Conservation (phyloP, 1,284 basidiomycete genomes). For the Megacollybia platyphylla region DNA sequence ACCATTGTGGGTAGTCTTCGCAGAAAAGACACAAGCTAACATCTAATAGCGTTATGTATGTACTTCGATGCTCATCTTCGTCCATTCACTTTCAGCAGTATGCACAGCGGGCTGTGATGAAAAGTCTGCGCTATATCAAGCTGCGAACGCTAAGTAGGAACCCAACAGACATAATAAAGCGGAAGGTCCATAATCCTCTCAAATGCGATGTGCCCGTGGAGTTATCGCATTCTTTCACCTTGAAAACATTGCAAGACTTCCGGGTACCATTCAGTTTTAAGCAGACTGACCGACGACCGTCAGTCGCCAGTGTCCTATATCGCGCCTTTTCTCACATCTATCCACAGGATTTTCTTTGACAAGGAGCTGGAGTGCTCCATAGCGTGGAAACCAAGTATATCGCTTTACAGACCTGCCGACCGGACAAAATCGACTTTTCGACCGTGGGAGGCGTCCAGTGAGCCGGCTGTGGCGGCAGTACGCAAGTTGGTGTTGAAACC, state of each 20-base stretch:
- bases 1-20: slow-evolving; percentile 35
- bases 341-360: slow-evolving; percentile 35
- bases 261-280: slow-evolving; percentile 25
- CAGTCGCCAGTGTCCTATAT: slow-evolving; percentile 13
- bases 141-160: slow-evolving; percentile 57
- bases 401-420: slow-evolving; percentile 36
- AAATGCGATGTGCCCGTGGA: slow-evolving; percentile 34
- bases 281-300: slow-evolving; percentile 26
- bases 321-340: background rate
- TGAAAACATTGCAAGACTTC: slow-evolving; percentile 40
- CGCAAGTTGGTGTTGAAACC: slow-evolving; percentile 28
- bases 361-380: slow-evolving; percentile 48
- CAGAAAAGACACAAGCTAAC: background rate
- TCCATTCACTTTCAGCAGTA: slow-evolving; percentile 27
- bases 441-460: slow-evolving; percentile 41
- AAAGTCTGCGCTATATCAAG: slow-evolving; percentile 59
- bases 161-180: slow-evolving; percentile 45
- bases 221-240: slow-evolving; percentile 46
- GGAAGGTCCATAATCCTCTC: slow-evolving; percentile 44
- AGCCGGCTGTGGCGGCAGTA: slow-evolving; percentile 31
- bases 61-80: slow-evolving; percentile 5
- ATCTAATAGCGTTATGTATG: slow-evolving; percentile 47
- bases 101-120: slow-evolving; percentile 58
- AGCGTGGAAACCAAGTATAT: slow-evolving; percentile 33
- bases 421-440: slow-evolving; percentile 32